Evolutionary conservation across 441 rosid genomes (phyloP), one percentile per base, ranked within the genome.

Genomic region (Jatropha multifida): DNA sequence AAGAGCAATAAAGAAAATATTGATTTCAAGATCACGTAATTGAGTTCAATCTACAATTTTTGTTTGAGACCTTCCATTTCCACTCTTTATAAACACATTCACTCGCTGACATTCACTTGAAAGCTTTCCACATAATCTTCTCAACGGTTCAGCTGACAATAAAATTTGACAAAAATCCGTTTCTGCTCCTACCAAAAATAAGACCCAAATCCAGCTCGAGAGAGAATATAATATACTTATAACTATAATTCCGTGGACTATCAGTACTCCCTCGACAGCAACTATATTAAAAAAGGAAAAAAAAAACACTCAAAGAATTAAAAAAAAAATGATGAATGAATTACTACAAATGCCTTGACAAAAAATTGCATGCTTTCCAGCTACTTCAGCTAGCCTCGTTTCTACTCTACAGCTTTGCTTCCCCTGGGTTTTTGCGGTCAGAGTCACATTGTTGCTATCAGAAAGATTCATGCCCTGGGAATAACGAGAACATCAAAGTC

Each of bases 341-440:
- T 85, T 70, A 82, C 90, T 80, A 83, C 86, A 83, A 75, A 70
- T 63, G 75, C 83, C 42, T 56, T 49, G 72, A 76, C 75, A 73
- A 81, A 80, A 79, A 56, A 26, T 10, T 46, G 68, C 71, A 40
- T 32, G 62, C 64, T 59, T 68, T 46, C 71, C 76, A 20, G 86
- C 83, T 46, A 55, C 77, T 75, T 79, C 60, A 54, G 82, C 82
- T 73, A 76, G 59, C 82, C 81, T 75, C 83, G 76, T 77, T 80
- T 83, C 83, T 82, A 77, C 52, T 81, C 82, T 85, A 88, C 92
- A 87, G 84, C 83, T 84, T 79, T 73, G 61, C 83, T 71, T 68
- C 76, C 78, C 77, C 75, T n/a, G 56, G 18, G 6, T 69, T 75
- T 73, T 67, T 71, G 74, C 67, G 46, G 13, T 71, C 49, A 59